Base-by-base conservation (phyloP, 1,284 basidiomycete genomes). In the Sanghuangporus weigelae region DNA sequence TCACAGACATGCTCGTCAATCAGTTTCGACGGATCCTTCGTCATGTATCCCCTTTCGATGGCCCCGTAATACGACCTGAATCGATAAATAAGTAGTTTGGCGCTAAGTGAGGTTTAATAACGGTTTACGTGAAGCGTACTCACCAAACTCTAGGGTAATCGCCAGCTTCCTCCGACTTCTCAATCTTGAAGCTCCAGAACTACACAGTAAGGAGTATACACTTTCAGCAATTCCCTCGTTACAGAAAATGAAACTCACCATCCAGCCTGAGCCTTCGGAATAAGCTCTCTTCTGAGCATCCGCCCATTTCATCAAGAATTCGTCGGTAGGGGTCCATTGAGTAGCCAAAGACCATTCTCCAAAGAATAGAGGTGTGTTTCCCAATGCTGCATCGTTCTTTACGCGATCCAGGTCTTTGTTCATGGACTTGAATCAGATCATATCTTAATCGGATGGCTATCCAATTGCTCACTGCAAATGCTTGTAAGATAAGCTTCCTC, bases 171-270 rank as follows among this genome's bases (percentile, higher is more conserved):
- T 64, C 63, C 1, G 85, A 86, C 44, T 75, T 79, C 71, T 91
- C 90, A 12, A 86, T 78, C 69, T 87, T 88, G 76, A 90, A 91
- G 73, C 83, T 90, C 89, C 90, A 92, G 75, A 85, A 91, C 86
- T 90, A 38, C 21, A 46, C 44, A 46, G 21, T 7, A 7, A 46
- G 21, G 21, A 46, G 7, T n/a, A 8, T 3, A 31, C 26, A 14
- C 44, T 46, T 7, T 5, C 16, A 7, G 21, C 1, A 2, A 1
- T 59, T n/a, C 5, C 11, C 42, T 14, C 14, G n/a, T 14, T 19
- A 23, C 31, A 46, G 21, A 19, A 11, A 38, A n/a, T n/a, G 49
- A 11, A 26, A 79, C 78, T 73, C 69, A 89, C 87, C 50, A 90
- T 79, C 88, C 89, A 92, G 21, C 89, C 89, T 2, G 80, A 79